Base-by-base conservation (phyloP, 163 green algal species). In the Scenedesmus sp. region DNA sequence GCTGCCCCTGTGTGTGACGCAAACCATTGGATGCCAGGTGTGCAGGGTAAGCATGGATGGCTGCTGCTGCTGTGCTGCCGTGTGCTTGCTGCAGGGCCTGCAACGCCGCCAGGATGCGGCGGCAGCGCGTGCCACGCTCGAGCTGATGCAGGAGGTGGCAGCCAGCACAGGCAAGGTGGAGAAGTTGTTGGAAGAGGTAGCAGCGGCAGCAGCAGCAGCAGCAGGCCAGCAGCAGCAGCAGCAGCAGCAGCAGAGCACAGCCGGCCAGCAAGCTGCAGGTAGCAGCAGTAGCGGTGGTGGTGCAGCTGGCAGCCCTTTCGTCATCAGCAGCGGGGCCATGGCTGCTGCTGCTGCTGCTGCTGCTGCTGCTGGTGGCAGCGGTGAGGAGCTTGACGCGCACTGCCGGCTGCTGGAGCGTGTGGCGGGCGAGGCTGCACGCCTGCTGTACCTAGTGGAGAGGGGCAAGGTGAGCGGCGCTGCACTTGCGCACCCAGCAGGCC, bases 121-220 rank as follows among this genome's bases (percentile, higher is more conserved):
- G 4, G 94, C 93, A 2, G 94, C 95, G 24, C 94, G 96, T 9
- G 95, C 86, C n/a, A 95, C 96, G 73, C 95, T 99, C 37, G 97
- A 99, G 92, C 95, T 99, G 2, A 96, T 98, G 91, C 95, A 98
- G 93, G 98, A 99, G 92, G 96, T 97, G 18, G 95, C 96, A 3
- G 94, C 98, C 83, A 95, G 97, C 30, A 94, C 98, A 49, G 95
- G 95, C 72, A 99, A 99, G 92, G 97, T 99, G 30, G 96, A 99
- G 88, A 99, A 98, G 95, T 96, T 99, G 59, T 92, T 99, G 37
- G 92, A 92, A 26, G 97, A 99, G 92, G 91, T 98, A 30, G 88
- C 92, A 24, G 88, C 91, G 13, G 78, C 90, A 68, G 90, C 85
- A 49, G 43, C 65, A 49, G 43, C 65, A 89, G 26, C 56, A 61